Conservation (phyloP, 1,139 yeast genomes). For the Candida dubliniensis region DNA sequence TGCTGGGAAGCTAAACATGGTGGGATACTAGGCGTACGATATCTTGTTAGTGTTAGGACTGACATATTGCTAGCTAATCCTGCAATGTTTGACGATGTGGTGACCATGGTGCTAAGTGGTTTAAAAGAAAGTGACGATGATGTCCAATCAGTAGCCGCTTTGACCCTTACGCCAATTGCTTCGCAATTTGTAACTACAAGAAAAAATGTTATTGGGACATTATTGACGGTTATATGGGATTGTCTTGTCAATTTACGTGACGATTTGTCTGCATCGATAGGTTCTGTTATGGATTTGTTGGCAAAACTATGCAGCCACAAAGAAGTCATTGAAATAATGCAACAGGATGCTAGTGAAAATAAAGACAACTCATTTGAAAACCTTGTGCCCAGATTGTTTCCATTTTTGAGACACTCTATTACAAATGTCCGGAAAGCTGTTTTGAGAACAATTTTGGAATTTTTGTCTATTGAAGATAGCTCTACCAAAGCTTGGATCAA, state of each 20-base stretch:
- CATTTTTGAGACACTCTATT: slow-evolving; percentile 91
- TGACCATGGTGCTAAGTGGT: slow-evolving; percentile 86
- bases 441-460: slow-evolving; percentile 74
- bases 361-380: slow-evolving; percentile 59
- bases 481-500: slow-evolving; percentile 77
- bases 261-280: slow-evolving; percentile 91
- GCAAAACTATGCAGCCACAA: slow-evolving; percentile 85
- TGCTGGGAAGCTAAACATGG: slow-evolving; percentile 99
- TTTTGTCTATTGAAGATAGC: slow-evolving; percentile 67
- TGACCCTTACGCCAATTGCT: slow-evolving; percentile 88
- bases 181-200: slow-evolving; percentile 73
- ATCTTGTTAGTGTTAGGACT: slow-evolving; percentile 86
- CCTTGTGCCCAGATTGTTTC: slow-evolving; percentile 88
- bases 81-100: slow-evolving; percentile 66
- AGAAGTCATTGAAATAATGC: slow-evolving; percentile 72
- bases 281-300: slow-evolving; percentile 91
- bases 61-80: slow-evolving; percentile 65
- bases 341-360: slow-evolving; percentile 56
- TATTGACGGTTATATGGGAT: slow-evolving; percentile 83
- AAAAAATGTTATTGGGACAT: slow-evolving; percentile 57
- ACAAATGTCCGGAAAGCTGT: slow-evolving; percentile 90
- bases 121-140: slow-evolving; percentile 86
- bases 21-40: slow-evolving; percentile 90
- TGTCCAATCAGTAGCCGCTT: slow-evolving; percentile 96
- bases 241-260: slow-evolving; percentile 82